These are phyloP conservation scores for Scenedesmus sp. DNA, from an alignment of 163 green algal species.

Conservation along the genomic window DNA sequence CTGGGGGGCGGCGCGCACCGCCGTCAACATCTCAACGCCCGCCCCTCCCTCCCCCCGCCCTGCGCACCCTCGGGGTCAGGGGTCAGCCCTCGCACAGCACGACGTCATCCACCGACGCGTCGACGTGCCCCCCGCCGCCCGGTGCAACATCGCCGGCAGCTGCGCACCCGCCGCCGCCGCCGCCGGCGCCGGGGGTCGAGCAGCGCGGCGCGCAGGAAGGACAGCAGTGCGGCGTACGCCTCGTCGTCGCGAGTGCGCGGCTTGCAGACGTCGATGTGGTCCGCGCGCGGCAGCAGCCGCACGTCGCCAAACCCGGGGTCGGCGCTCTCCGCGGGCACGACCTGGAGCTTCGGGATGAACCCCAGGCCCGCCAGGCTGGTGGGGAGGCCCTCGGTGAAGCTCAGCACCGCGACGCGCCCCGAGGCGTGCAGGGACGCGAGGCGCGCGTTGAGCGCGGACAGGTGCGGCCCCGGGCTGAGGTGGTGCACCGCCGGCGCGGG, in stretches of 20 bases:
- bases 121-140: background rate
- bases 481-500: constrained; percentile 40
- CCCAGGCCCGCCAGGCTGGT: constrained; percentile 61
- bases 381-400: constrained; percentile 39
- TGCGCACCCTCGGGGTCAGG: background rate
- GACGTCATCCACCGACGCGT: background rate
- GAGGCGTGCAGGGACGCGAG: constrained; percentile 52
- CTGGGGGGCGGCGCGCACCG: background rate
- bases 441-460: constrained; percentile 53
- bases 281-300: constrained; percentile 67
- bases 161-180: background rate
- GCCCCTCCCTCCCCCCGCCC: background rate
- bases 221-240: constrained; percentile 57
- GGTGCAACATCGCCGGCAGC: background rate
- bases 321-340: constrained; percentile 77
- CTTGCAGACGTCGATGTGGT: constrained; percentile 92
- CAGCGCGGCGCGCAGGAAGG: constrained; percentile 56
- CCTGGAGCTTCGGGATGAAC: constrained; percentile 49
- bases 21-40: background rate
- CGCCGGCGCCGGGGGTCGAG: background rate
- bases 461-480: constrained; percentile 51
- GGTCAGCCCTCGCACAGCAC: background rate
- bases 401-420: constrained; percentile 26
- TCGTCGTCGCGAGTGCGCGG: constrained; percentile 57
- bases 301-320: constrained; percentile 92